Evolutionary conservation across 257 asterid species (phyloP), one percentile per base, ranked within the genome.

Genomic region (Anisodus tanguticus): DNA sequence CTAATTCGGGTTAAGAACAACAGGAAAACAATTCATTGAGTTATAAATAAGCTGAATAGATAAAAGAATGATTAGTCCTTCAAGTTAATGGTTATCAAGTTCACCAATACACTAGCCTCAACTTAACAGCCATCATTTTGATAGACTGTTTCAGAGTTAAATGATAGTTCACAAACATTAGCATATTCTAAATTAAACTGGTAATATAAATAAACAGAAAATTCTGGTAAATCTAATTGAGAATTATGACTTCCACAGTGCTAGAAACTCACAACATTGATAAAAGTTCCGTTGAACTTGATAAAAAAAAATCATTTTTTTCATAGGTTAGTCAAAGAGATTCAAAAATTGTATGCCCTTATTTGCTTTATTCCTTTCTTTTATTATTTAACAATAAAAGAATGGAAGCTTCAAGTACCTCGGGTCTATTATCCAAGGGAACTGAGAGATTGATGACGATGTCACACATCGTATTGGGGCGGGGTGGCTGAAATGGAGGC

Each of bases 1-100:
- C 47, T 26, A 51, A 51, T 22, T 51, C 2, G 8, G 8, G 63
- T 72, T 72, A 72, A 39, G 77, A 69, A 39, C 17, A 69, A 39
- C 77, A 69, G 53, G 53, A n/a, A 69, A 69, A 69, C 4, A 69
- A 39, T 69, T 47, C 8, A 13, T 39, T 6, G 12, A 67, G 76
- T 37, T 37, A 67, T 67, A 67, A 67, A 67, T 67, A 67, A 67
- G 53, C 53, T 3, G 22, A 69, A 67, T 69, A 69, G 77, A 69
- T 26, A 69, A 67, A 37, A 16, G 77, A 69, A 3, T 15, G 31
- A 69, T 69, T 16, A 69, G 8, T 39, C 77, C 39, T 69, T 69
- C 31, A 69, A 69, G 53, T 39, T 0, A 69, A 69, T 8, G 39
- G 77, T 69, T 39, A 69, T 67, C 26, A 37, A 13, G 51, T 68